Conservation (phyloP, 2,329 filamentous ascomycete species). For the Aspergillus udagawae region DNA sequence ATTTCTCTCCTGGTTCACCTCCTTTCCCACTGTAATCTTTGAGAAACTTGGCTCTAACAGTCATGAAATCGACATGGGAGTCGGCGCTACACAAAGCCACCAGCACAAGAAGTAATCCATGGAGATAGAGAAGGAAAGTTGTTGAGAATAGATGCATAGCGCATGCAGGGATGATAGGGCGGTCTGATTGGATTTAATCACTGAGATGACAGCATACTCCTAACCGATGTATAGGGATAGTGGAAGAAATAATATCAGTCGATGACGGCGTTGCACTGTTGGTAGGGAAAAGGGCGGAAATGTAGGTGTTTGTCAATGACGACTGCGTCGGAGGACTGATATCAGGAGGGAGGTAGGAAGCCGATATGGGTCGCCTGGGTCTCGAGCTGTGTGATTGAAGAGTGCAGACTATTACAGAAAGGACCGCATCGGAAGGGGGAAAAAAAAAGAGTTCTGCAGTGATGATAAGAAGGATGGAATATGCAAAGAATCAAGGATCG, state of each 20-base stretch:
- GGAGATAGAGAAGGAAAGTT: conserved; percentile 14
- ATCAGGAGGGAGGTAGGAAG: neutral
- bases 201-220: conserved; percentile 5
- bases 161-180: neutral
- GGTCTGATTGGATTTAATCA: neutral
- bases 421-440: too few species aligned
- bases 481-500: neutral
- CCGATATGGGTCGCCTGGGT: neutral
- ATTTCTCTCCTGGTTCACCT: conserved; percentile 44
- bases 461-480: neutral
- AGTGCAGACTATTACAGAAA: neutral
- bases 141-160: conserved; percentile 19
- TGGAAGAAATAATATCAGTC: neutral
- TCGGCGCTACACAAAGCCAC: conserved; percentile 22
- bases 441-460: neutral
- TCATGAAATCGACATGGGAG: conserved; percentile 41
- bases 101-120: conserved; percentile 15
- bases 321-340: neutral
- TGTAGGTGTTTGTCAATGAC: neutral
- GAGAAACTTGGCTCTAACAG: conserved; percentile 38
- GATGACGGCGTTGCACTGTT: neutral
- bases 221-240: neutral
- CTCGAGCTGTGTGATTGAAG: neutral
- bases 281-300: neutral
- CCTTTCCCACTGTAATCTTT: conserved; percentile 38